phyloP scores from a whole-genome alignment of 768 basidiomycete species.

The Lactarius hatsudake region DNA sequence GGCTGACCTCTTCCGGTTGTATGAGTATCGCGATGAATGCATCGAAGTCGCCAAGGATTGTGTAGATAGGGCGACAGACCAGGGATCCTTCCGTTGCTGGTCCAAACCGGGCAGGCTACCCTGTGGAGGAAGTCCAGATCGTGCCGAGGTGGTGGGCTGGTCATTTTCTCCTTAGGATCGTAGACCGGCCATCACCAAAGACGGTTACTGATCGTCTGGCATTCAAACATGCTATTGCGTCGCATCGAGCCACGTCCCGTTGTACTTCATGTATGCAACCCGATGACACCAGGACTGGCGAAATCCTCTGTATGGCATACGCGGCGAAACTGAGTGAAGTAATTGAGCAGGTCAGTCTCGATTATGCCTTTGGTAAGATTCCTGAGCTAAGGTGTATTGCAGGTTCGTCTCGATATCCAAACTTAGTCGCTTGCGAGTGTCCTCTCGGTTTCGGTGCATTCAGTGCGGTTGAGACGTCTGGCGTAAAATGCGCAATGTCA shows the following conservation, averaged over 20 bases:
- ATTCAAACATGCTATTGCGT: neutral
- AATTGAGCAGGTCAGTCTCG: constrained; percentile 3
- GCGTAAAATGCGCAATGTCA: too few relatives aligned
- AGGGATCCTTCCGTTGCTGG: neutral
- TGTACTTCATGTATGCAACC: neutral
- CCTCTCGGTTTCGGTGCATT: too few relatives aligned
- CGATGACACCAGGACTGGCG: neutral
- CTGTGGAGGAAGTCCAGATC: neutral
- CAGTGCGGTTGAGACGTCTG: too few relatives aligned
- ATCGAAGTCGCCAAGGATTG: neutral
- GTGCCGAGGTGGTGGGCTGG: constrained; percentile 16
- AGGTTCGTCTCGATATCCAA: neutral
- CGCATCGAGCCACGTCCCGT: neutral
- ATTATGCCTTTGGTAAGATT: neutral
- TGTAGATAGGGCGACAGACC: neutral
- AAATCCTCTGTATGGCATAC: neutral
- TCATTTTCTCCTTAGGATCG: constrained; percentile 5
- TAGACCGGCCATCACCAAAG: constrained; percentile 4
- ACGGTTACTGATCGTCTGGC: constrained; percentile 4
- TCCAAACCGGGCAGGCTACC: neutral
- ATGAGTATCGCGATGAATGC: neutral
- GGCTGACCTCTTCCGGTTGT: constrained; percentile 3
- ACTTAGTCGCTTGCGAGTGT: neutral
- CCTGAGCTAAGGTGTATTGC: neutral
- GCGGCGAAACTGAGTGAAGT: neutral